These are phyloP conservation scores for Pestalotiopsis sp. DNA, from an alignment of 2,329 filamentous ascomycete species.

Conservation along the genomic window DNA sequence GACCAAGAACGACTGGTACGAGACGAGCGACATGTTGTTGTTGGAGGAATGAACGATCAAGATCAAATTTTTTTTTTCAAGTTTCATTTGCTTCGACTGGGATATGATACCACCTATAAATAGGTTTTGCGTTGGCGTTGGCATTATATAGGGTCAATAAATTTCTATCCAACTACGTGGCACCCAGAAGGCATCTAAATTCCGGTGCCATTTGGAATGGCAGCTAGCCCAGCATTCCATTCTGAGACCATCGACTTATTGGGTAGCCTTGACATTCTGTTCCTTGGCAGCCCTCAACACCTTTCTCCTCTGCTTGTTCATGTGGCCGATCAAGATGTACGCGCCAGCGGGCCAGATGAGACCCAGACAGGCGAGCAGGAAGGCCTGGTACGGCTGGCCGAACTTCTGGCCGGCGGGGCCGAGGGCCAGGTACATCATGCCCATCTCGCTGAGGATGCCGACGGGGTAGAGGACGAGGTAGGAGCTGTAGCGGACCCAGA, in stretches of 20 bases:
- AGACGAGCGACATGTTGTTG: conserved; percentile 43
- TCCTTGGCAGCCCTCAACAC: conserved; percentile 67
- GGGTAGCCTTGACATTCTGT: conserved; percentile 35
- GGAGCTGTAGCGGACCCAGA: conserved; percentile 87
- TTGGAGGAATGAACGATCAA: conserved; percentile 31
- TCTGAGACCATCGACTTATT: background rate
- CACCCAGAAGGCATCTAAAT: too few species aligned
- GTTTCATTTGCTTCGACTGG: background rate
- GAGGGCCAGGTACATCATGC: conserved; percentile 73
- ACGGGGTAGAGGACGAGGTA: conserved; percentile 93
- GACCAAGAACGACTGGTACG: conserved; percentile 69
- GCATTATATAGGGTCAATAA: conserved; percentile 4
- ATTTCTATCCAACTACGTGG: background rate
- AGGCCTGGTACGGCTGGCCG: conserved; percentile 59
- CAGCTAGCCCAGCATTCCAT: background rate
- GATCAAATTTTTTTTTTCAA: background rate
- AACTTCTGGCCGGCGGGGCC: conserved; percentile 54
- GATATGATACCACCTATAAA: conserved; percentile 11
- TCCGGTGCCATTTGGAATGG: background rate
- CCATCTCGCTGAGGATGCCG: conserved; percentile 86
- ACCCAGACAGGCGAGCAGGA: conserved; percentile 76
- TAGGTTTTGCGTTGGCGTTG: conserved; percentile 1
- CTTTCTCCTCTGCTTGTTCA: conserved; percentile 89
- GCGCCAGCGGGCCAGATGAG: conserved; percentile 78
- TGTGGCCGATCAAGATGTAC: conserved; percentile 89